phyloP scores from a whole-genome alignment of 805 yeast species.

The Lachancea sp. region DNA sequence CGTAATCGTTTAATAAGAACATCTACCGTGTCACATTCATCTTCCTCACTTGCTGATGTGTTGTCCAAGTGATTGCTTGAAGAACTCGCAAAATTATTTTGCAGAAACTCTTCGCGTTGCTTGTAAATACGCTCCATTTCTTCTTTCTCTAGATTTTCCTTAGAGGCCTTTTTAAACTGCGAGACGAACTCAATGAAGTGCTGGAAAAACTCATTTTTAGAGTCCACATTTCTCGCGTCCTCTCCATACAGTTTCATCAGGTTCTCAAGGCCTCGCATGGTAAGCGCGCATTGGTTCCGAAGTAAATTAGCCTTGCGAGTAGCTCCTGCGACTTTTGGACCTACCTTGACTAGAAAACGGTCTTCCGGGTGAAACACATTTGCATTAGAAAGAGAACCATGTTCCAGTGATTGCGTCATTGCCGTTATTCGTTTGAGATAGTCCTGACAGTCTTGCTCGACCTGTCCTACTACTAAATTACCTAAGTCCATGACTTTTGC shows the following conservation, averaged over 20 bases:
- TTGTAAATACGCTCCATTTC: constrained; percentile 62
- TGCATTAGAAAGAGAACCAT: constrained; percentile 60
- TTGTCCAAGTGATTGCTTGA: background rate
- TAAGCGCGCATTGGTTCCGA: constrained; percentile 43
- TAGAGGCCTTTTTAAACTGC: constrained; percentile 58
- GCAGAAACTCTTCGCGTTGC: constrained; percentile 50
- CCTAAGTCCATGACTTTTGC: constrained; percentile 47
- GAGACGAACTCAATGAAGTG: constrained; percentile 54
- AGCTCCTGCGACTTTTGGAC: constrained; percentile 50
- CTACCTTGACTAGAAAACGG: constrained; percentile 46
- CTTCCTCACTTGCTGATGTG: constrained; percentile 6
- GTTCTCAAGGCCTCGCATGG: constrained; percentile 48
- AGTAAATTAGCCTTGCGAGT: constrained; percentile 46
- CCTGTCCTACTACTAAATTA: constrained; percentile 55
- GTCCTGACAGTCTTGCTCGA: constrained; percentile 53
- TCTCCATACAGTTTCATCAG: constrained; percentile 71
- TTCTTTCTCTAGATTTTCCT: constrained; percentile 59
- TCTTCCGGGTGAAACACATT: constrained; percentile 63
- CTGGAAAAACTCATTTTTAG: constrained; percentile 54
- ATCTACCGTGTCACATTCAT: constrained; percentile 23
- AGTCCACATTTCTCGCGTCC: constrained; percentile 45
- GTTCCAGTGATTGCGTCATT: constrained; percentile 47
- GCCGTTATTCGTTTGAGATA: constrained; percentile 45
- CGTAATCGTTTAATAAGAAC: constrained; percentile 23
- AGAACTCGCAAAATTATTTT: constrained; percentile 5